phyloP scores from a whole-genome alignment of 345 rosid genomes.

The Tarenaya hassleriana region DNA sequence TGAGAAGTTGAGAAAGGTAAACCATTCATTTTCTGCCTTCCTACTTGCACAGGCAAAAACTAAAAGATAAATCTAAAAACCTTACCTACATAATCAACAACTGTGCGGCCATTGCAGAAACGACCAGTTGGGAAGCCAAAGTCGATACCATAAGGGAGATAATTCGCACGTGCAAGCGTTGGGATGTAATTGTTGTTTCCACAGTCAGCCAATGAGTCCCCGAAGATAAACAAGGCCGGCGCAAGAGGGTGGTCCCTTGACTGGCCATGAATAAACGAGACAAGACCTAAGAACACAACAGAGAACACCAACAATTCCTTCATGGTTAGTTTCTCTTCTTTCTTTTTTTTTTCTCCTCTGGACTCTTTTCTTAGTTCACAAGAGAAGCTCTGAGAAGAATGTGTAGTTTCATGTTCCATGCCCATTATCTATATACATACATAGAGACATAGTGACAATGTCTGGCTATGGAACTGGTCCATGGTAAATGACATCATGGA shows the following conservation, averaged over 20 bases:
- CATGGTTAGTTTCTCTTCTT: constrained; percentile 17
- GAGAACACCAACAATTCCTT: constrained; percentile 17
- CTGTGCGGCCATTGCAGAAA: constrained; percentile 36
- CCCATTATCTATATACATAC: no score
- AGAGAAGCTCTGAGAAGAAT: neutral
- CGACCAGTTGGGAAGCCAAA: constrained; percentile 34
- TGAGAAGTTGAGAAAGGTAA: constrained; percentile 1
- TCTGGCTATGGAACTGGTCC: constrained; percentile 24
- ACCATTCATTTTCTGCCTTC: no score
- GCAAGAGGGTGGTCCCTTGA: constrained; percentile 23
- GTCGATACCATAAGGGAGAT: constrained; percentile 39
- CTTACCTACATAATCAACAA: constrained; percentile 30
- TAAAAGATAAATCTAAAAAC: neutral
- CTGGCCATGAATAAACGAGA: constrained; percentile 20
- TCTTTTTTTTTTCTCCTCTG: neutral
- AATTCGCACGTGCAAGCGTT: constrained; percentile 31
- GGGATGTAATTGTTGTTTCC: constrained; percentile 40
- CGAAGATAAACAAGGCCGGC: constrained; percentile 37
- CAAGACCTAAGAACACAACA: constrained; percentile 17
- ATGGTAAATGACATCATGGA: constrained; percentile 29
- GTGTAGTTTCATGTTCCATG: constrained; percentile 6
- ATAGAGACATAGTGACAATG: neutral
- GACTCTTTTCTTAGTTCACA: neutral
- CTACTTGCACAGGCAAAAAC: neutral
- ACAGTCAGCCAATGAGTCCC: constrained; percentile 32